phyloP scores from a whole-genome alignment of 768 basidiomycete genomes.

The Hygrophoropsis aurantiaca region DNA sequence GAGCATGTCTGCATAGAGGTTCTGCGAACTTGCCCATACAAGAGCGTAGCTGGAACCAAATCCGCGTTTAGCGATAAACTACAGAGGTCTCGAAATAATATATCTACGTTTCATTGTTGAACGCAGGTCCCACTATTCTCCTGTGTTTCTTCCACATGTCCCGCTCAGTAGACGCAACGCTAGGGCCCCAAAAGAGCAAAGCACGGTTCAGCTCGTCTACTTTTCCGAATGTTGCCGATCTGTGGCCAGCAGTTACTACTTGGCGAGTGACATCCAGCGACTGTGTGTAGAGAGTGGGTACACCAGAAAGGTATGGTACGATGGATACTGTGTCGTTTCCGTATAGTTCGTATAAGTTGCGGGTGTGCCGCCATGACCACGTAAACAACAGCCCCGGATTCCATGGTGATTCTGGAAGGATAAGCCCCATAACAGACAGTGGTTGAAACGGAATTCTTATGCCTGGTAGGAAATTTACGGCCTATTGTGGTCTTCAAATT shows the following conservation, averaged over 20 bases:
- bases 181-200: conserved; percentile 19
- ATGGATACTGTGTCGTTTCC: conserved; percentile 20
- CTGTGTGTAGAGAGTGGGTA: conserved; percentile 19
- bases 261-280: conserved; percentile 19
- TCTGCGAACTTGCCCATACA: conserved; percentile 18
- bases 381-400: conserved; percentile 16
- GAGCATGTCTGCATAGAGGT: conserved; percentile 19
- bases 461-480: conserved; percentile 16
- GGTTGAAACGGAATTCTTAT: conserved; percentile 20
- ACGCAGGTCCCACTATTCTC: conserved; percentile 18
- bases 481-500: conserved; percentile 3
- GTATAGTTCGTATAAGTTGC: conserved; percentile 17
- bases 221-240: conserved; percentile 18
- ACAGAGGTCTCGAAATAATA: too few relatives aligned
- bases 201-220: conserved; percentile 7
- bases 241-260: conserved; percentile 17
- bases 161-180: conserved; percentile 10
- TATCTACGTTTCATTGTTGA: conserved; percentile 24
- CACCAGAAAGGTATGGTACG: conserved; percentile 16
- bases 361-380: conserved; percentile 23
- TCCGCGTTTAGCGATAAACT: too few relatives aligned
- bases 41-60: conserved; percentile 20
- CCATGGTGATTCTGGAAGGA: conserved; percentile 18
- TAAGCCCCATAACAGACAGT: conserved; percentile 4
- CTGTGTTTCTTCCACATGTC: conserved; percentile 21